Percentiles rank a stretch among this genome's conserved stretches.
These are phyloP conservation scores for Leishmania lainsoni DNA, from an alignment of 208 protist genomes.

Conservation along the genomic window DNA sequence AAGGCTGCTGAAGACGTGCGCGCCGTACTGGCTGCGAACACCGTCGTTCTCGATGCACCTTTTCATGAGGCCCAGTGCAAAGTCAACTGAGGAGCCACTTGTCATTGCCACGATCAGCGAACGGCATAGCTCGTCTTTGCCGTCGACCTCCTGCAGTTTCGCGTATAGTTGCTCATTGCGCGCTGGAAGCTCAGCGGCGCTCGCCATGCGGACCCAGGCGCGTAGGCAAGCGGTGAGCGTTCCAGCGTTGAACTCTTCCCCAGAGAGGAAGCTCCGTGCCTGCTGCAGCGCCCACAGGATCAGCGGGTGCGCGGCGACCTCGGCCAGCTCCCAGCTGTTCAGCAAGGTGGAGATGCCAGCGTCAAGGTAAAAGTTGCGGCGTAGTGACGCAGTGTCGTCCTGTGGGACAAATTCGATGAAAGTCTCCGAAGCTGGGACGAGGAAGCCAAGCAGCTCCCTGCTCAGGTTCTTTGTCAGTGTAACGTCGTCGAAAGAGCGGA, in stretches of 20 bases:
- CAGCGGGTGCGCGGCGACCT: constrained; percentile 33
- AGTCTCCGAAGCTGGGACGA: constrained; percentile 33
- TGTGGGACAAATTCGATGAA: constrained; percentile 12
- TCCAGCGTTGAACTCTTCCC: constrained; percentile 34
- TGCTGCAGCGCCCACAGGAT: constrained; percentile 69
- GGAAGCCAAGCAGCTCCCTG: constrained; percentile 35
- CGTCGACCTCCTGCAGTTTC: constrained; percentile 56
- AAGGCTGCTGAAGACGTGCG: constrained; percentile 56
- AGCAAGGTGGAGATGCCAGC: constrained; percentile 36
- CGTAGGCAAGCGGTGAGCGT: constrained; percentile 53
- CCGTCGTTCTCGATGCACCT: constrained; percentile 66
- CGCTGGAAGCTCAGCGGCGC: constrained; percentile 13
- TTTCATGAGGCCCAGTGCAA: constrained; percentile 58
- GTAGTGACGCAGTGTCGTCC: constrained; percentile 32
- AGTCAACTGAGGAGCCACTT: constrained; percentile 47
- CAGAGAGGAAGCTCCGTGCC: constrained; percentile 51
- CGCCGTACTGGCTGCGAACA: constrained; percentile 83
- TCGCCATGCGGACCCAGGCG: constrained; percentile 49
- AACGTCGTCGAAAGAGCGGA: constrained; percentile 46
- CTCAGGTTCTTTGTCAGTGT: constrained; percentile 25
- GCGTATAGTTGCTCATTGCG: constrained; percentile 50
- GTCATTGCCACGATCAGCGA: constrained; percentile 66
- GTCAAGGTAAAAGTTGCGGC: constrained; percentile 44
- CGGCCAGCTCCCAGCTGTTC: constrained; percentile 6
- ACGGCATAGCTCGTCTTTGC: constrained; percentile 73